A percentile compares a stretch with the other conserved stretches of the same genome.
Conservation (phyloP, 139 green algal genomes). For the Tetradesmus obliquus region DNA sequence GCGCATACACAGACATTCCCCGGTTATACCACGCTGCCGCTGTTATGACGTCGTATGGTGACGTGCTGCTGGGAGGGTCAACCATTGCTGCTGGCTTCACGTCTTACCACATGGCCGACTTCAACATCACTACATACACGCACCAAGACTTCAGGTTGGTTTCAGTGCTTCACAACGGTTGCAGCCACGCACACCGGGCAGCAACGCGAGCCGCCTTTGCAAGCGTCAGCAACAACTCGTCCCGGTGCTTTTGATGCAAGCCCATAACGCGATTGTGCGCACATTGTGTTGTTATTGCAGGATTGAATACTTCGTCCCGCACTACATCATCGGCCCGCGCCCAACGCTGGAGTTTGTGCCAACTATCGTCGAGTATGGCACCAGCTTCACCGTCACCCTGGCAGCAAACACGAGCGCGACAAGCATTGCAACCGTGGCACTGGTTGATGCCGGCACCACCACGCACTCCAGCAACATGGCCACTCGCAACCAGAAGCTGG, state of each 20-base stretch:
- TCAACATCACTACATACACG: constrained; percentile 13
- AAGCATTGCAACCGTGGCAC: neutral
- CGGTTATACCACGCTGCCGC: neutral
- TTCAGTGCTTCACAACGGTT: neutral
- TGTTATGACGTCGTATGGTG: constrained; percentile 13
- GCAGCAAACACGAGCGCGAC: neutral
- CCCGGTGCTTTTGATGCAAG: too few species aligned
- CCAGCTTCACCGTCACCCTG: neutral
- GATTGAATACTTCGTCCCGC: constrained; percentile 26
- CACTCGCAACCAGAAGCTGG: neutral
- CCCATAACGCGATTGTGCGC: too few species aligned
- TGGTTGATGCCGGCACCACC: constrained; percentile 19
- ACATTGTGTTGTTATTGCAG: neutral
- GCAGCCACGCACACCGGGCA: too few species aligned
- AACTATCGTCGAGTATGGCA: constrained; percentile 4
- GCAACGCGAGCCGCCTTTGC: too few species aligned
- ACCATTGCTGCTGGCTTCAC: neutral
- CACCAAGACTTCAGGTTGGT: neutral
- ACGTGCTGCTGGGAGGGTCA: neutral
- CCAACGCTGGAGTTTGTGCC: neutral
- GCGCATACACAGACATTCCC: constrained; percentile 12
- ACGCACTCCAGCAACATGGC: constrained; percentile 39
- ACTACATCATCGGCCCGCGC: constrained; percentile 17
- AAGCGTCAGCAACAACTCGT: too few species aligned
- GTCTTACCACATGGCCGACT: constrained; percentile 29